Conservation (phyloP, 2,329 filamentous ascomycete genomes). For the Alternaria triticimaculans region DNA sequence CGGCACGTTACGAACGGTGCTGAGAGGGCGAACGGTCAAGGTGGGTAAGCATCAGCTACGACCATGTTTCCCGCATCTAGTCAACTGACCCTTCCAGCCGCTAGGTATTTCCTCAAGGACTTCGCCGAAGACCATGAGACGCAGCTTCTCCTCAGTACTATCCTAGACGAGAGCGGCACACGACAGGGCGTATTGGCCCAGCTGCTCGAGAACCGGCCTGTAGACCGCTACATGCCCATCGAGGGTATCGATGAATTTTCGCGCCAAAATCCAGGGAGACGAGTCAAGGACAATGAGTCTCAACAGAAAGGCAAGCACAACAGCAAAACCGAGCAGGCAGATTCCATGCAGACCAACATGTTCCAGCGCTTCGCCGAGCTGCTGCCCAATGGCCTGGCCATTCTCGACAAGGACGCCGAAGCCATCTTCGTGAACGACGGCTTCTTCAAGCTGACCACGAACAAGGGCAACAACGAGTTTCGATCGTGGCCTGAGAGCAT, state of each 20-base stretch:
- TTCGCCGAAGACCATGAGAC: slow-evolving; percentile 19
- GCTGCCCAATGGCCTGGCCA: slow-evolving; percentile 55
- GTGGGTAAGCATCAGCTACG: slow-evolving; percentile 41
- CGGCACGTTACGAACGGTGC: slow-evolving; percentile 41
- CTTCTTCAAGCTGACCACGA: slow-evolving; percentile 56
- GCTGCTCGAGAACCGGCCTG: slow-evolving; percentile 27
- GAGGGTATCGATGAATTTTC: slow-evolving; percentile 32
- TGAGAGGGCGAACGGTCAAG: slow-evolving; percentile 47
- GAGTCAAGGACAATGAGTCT: slow-evolving; percentile 13
- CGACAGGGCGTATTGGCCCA: slow-evolving; percentile 45
- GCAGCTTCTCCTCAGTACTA: slow-evolving; percentile 41
- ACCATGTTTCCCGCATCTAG: not conserved
- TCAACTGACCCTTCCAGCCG: slow-evolving; percentile 26
- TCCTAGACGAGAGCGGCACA: slow-evolving; percentile 39
- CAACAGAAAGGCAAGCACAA: slow-evolving; percentile 10
- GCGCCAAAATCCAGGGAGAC: slow-evolving; percentile 13
- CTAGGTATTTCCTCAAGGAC: slow-evolving; percentile 34
- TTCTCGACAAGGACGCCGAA: slow-evolving; percentile 53
- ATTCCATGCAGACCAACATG: slow-evolving; percentile 50
- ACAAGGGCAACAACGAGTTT: slow-evolving; percentile 49
- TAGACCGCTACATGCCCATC: slow-evolving; percentile 34
- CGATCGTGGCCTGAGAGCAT: slow-evolving; percentile 56
- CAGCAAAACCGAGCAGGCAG: slow-evolving; percentile 17
- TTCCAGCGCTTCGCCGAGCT: slow-evolving; percentile 56
- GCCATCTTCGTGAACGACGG: slow-evolving; percentile 56